These are phyloP conservation scores for Phytophthora chlamydospora DNA, from an alignment of 352 stramenopile species.

Conservation along the genomic window DNA sequence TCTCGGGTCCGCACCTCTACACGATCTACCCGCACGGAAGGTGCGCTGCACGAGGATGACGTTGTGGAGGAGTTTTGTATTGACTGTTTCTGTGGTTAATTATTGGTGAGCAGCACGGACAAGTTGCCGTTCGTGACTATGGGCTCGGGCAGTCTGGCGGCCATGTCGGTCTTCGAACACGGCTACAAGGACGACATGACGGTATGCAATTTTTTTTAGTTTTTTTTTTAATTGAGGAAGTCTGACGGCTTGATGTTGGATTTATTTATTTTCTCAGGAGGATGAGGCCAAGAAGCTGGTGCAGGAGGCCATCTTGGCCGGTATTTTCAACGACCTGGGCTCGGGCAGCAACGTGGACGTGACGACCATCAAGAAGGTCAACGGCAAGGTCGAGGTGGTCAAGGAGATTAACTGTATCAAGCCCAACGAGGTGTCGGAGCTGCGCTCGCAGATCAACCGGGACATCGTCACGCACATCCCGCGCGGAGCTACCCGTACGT, in stretches of 20 bases:
- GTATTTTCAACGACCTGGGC: slow-evolving; percentile 99
- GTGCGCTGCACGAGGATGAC: slow-evolving; percentile 13
- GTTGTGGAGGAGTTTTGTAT: background rate
- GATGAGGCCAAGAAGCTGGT: slow-evolving; percentile 97
- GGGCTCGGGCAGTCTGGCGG: slow-evolving; percentile 97
- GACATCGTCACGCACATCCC: slow-evolving; percentile 85
- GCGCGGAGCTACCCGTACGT: slow-evolving; percentile 81
- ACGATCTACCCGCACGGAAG: slow-evolving; percentile 98
- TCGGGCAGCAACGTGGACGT: slow-evolving; percentile 97
- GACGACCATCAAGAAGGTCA: slow-evolving; percentile 93
- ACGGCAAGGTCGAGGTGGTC: slow-evolving; percentile 82
- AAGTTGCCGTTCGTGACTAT: slow-evolving; percentile 99
- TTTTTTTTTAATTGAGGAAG: background rate
- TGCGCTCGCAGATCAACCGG: slow-evolving; percentile 89
- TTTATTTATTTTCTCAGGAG: slow-evolving; percentile 57
- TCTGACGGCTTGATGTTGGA: background rate
- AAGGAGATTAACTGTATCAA: slow-evolving; percentile 94
- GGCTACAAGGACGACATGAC: slow-evolving; percentile 96
- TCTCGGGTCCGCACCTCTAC: slow-evolving; percentile 96
- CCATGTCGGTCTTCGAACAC: slow-evolving; percentile 97
- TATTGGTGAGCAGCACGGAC: slow-evolving; percentile 72
- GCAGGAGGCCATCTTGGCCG: slow-evolving; percentile 95
- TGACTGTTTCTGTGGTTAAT: background rate
- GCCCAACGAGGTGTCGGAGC: slow-evolving; percentile 91
- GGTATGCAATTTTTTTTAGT: slow-evolving; percentile 22